These are phyloP conservation scores for Medicago arabica DNA, from an alignment of 306 rosid genomes.

Conservation along the genomic window DNA sequence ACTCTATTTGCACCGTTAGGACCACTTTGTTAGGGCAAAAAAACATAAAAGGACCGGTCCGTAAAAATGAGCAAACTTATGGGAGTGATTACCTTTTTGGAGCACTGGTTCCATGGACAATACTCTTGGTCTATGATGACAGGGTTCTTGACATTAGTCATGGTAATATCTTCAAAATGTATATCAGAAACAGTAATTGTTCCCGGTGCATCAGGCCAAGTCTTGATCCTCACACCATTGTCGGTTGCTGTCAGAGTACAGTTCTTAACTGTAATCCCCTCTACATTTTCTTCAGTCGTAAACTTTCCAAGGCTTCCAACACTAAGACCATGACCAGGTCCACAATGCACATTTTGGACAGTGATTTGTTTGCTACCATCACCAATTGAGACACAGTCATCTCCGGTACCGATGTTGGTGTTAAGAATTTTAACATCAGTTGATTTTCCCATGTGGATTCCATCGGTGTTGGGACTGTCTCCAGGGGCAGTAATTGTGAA, in stretches of 20 bases:
- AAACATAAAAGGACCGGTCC: too few species aligned
- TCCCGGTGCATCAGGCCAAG: background rate
- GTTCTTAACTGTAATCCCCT: background rate
- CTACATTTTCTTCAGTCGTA: background rate
- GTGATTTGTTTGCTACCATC: conserved; percentile 10
- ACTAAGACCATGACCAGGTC: conserved; percentile 36
- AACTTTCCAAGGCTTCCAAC: conserved; percentile 31
- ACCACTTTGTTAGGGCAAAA: too few species aligned
- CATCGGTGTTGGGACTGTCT: conserved; percentile 17
- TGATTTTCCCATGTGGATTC: conserved; percentile 35
- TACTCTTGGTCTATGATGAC: conserved; percentile 24
- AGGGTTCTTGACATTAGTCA: conserved; percentile 22
- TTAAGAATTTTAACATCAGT: background rate
- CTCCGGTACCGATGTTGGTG: conserved; percentile 13
- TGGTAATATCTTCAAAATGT: conserved; percentile 29
- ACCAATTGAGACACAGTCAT: conserved; percentile 26
- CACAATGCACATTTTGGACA: conserved; percentile 16
- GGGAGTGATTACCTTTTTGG: background rate
- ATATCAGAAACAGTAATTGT: background rate
- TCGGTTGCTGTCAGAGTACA: background rate
- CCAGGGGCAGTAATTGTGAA: conserved; percentile 6
- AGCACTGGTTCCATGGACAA: conserved; percentile 33
- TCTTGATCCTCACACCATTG: conserved; percentile 28
- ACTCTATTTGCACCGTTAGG: too few species aligned
- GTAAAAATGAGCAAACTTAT: too few species aligned